Base-by-base conservation (phyloP, 768 basidiomycete genomes). In the Hygrocybe coccinea region DNA sequence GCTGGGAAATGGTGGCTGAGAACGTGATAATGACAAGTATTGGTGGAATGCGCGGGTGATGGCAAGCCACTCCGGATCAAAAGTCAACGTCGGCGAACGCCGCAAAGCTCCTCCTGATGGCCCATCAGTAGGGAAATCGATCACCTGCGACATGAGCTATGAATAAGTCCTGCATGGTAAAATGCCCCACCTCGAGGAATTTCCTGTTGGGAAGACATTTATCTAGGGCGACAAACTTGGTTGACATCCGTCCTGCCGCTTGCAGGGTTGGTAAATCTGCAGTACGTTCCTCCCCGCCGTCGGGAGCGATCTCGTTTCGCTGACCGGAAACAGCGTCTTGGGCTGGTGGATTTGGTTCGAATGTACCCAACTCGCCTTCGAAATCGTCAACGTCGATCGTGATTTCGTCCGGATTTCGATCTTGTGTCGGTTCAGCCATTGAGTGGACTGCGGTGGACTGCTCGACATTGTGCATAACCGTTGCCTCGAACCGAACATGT, bases 11-110 rank as follows among this genome's bases (percentile, higher is more conserved):
- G 75, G 62, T 0, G 67, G 67, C 58, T 87, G 87, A 0, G 63
- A 61, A 6, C 64, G 73, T 3, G 66, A 61, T 5, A 78, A 77
- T 2, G 88, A 85, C 58, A 97, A 79, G 71, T 79, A 87, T 0
- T 86, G 85, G 57, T 92, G 82, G 60, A 95, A 88, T 0, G 91
- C 92, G 6, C 90, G 87, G 4, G 84, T 85, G 64, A 99, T 92
- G 0, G 93, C 94, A 46, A 98, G 83, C 97, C 97, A 99, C 66
- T 92, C 85, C 0, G 86, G 85, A 64, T 97, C 94, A 69, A 82
- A 97, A 12, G 79, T 77, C 17, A 97, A 64, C 0, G 56, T 59
- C 4, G 80, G 78, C 8, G 41, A 25, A n/a, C 43, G 43, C 24
- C 52, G 45, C 9, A 34, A 37, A 8, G 22, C 39, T 15, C 33